phyloP scores from a whole-genome alignment of 352 stramenopile species.

The Phytophthora rubi region DNA sequence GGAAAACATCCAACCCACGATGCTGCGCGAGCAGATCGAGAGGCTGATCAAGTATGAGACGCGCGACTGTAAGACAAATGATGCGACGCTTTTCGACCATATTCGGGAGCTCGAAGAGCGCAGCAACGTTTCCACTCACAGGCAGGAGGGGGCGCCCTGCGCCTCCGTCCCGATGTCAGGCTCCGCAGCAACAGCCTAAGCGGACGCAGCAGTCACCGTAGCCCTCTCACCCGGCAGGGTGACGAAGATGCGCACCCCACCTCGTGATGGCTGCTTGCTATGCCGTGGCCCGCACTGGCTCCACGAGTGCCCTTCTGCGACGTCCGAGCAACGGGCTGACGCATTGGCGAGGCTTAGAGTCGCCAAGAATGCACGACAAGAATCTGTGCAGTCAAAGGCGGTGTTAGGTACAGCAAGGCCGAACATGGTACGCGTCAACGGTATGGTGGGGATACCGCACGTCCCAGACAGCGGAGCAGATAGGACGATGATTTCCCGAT shows the following conservation, averaged over 20 bases:
- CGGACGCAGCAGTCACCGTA: neutral
- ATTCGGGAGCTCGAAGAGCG: neutral
- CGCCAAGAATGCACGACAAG: neutral
- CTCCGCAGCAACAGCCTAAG: neutral
- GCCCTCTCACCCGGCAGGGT: neutral
- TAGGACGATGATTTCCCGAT: neutral
- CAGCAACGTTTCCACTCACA: too few species aligned
- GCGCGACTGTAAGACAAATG: constrained; percentile 15
- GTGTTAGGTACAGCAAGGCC: neutral
- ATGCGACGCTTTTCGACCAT: constrained; percentile 1
- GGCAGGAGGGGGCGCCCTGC: neutral
- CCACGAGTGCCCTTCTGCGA: constrained; percentile 1
- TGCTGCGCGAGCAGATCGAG: constrained; percentile 3
- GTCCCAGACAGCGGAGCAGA: neutral
- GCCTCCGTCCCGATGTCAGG: neutral
- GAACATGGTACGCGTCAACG: neutral
- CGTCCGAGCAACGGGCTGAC: neutral
- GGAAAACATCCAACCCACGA: neutral
- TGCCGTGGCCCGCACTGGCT: constrained; percentile 7
- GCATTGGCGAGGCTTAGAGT: neutral
- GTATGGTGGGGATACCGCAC: neutral
- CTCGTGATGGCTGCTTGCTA: constrained; percentile 1
- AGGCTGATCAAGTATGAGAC: constrained; percentile 1
- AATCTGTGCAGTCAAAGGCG: constrained; percentile 5
- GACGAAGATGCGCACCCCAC: neutral